Evolutionary conservation across 2,329 filamentous ascomycete genomes (phyloP).

Genomic region (Xylaria sp.): DNA sequence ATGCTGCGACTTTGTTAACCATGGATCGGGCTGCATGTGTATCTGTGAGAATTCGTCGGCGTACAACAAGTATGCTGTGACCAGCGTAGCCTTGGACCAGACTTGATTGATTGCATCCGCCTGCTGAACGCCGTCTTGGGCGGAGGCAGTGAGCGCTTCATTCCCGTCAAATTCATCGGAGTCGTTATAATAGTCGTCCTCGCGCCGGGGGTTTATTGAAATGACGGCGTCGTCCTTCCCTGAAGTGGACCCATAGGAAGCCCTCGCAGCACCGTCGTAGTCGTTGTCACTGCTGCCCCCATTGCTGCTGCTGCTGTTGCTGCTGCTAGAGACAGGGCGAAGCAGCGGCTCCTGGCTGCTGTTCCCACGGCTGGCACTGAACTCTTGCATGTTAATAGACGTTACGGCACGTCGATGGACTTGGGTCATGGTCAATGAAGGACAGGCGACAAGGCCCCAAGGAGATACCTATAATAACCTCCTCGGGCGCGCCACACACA

Average conservation of each 20-base stretch:
- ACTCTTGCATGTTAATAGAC: slow-evolving; percentile 43
- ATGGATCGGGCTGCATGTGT: neutral
- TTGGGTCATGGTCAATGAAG: slow-evolving; percentile 40
- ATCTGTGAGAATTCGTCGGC: slow-evolving; percentile 19
- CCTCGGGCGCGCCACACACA: slow-evolving; percentile 8
- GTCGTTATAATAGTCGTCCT: slow-evolving; percentile 4
- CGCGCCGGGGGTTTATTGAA: slow-evolving; percentile 25
- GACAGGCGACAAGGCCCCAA: slow-evolving; percentile 4
- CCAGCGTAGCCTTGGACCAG: slow-evolving; percentile 54
- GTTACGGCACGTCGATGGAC: slow-evolving; percentile 43
- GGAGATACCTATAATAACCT: neutral
- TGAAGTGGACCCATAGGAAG: slow-evolving; percentile 45
- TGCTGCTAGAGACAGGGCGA: slow-evolving; percentile 38
- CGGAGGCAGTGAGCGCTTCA: slow-evolving; percentile 26
- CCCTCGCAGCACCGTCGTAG: slow-evolving; percentile 31
- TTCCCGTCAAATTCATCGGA: slow-evolving; percentile 25
- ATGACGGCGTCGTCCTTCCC: slow-evolving; percentile 40
- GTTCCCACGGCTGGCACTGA: slow-evolving; percentile 29
- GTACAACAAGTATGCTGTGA: slow-evolving; percentile 54
- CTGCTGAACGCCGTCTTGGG: slow-evolving; percentile 52
- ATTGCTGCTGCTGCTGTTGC: slow-evolving; percentile 28
- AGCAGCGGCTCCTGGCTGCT: slow-evolving; percentile 44
- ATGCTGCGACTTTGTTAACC: slow-evolving; percentile 48
- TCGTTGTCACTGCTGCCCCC: slow-evolving; percentile 38
- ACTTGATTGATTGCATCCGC: slow-evolving; percentile 55